Conservation (phyloP, 148 eudicot genomes). For the Rhododendron mucronatum region DNA sequence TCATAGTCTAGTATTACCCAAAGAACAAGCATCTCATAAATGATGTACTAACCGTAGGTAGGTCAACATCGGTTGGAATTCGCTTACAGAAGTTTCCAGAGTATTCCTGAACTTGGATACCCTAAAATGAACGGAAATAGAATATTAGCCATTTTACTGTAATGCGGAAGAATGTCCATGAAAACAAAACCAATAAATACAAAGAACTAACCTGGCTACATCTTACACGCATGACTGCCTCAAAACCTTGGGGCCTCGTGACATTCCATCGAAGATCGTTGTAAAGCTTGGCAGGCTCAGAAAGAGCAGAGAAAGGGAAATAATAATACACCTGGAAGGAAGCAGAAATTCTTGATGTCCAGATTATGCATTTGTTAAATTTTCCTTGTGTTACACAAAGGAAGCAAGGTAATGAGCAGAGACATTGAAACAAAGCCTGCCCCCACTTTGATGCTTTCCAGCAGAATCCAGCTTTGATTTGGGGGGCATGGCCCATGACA, state of each 20-base stretch:
- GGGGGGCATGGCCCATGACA: background rate
- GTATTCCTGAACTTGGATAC: constrained; percentile 93
- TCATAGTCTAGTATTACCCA: background rate
- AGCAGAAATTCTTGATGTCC: background rate
- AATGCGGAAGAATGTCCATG: background rate
- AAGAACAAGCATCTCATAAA: constrained; percentile 3
- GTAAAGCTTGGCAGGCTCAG: constrained; percentile 93
- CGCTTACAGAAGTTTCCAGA: constrained; percentile 95
- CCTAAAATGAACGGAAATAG: constrained; percentile 30
- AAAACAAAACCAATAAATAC: background rate
- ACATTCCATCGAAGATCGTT: constrained; percentile 98
- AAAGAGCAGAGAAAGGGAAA: constrained; percentile 82
- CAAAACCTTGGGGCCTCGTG: constrained; percentile 95
- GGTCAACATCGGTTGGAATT: constrained; percentile 96
- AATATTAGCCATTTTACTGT: background rate
- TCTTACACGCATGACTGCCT: constrained; percentile 98
- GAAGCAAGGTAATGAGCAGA: background rate
- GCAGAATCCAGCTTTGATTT: background rate
- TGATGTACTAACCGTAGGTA: constrained; percentile 70
- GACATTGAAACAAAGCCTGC: background rate
- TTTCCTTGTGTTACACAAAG: background rate
- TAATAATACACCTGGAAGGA: constrained; percentile 82
- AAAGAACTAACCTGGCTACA: constrained; percentile 74
- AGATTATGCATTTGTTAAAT: background rate
- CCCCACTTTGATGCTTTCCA: background rate